These are phyloP conservation scores for Antarctomyces pellizariae DNA, from an alignment of 495 filamentous ascomycete species.

Conservation along the genomic window DNA sequence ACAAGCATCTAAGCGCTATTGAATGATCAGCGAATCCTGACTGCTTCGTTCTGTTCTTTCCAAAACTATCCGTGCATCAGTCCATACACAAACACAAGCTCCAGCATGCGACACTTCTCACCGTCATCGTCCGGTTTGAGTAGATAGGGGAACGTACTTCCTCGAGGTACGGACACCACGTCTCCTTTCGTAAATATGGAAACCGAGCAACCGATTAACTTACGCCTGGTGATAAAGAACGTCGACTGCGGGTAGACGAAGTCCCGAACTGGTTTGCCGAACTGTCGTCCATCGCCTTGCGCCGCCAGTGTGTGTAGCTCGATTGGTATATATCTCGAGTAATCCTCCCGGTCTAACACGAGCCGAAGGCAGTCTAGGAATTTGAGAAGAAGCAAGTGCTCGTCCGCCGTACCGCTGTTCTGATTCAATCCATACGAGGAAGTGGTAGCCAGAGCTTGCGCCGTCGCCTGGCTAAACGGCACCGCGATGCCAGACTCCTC, in stretches of 20 bases:
- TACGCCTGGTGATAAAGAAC: constrained; percentile 7
- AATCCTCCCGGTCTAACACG: constrained; percentile 7
- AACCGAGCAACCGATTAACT: constrained; percentile 3
- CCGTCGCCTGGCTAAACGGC: constrained; percentile 3
- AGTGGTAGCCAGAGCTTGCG: constrained; percentile 9
- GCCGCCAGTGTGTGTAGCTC: constrained; percentile 4
- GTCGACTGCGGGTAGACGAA: constrained; percentile 8
- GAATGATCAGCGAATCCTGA: no score
- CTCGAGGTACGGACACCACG: no score
- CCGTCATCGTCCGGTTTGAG: no score
- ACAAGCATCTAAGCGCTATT: no score
- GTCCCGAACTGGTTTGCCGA: constrained; percentile 8
- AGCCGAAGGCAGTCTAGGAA: constrained; percentile 8
- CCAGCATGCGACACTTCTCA: no score
- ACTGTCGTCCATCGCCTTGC: constrained; percentile 5
- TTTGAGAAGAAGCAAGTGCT: constrained; percentile 4
- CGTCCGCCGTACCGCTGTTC: constrained; percentile 7
- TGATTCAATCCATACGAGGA: constrained; percentile 9
- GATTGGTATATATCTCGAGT: constrained; percentile 5
- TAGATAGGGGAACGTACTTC: no score
- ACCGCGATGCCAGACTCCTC: constrained; percentile 5
- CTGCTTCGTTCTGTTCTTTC: no score
- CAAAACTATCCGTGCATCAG: no score
- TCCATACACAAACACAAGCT: no score
- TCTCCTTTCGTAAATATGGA: no score